A percentile compares a stretch with the other conserved stretches of the same genome.
These are phyloP conservation scores for Cladophialophora exuberans DNA, from an alignment of 2,329 filamentous ascomycete species.

Conservation along the genomic window DNA sequence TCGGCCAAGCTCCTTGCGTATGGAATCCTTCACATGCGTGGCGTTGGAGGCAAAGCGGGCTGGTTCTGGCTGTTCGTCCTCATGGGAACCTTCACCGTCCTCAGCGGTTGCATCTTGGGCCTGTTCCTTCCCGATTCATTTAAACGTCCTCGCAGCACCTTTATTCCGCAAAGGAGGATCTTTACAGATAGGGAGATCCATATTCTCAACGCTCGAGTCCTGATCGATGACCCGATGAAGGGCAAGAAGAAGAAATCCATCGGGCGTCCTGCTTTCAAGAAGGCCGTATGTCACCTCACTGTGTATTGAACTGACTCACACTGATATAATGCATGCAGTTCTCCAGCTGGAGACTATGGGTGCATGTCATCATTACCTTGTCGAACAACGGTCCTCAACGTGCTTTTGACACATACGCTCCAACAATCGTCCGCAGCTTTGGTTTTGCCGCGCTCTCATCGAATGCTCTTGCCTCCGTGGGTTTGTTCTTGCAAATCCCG, in stretches of 20 bases:
- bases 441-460: slow-evolving; percentile 54
- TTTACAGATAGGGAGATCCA: slow-evolving; percentile 49
- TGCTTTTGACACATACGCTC: slow-evolving; percentile 55
- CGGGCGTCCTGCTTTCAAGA: slow-evolving; percentile 48
- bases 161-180: slow-evolving; percentile 40
- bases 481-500: slow-evolving; percentile 57
- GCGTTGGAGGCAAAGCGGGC: slow-evolving; percentile 52
- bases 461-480: slow-evolving; percentile 61
- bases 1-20: slow-evolving; percentile 44
- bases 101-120: slow-evolving; percentile 44
- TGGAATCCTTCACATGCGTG: slow-evolving; percentile 53
- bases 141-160: slow-evolving; percentile 47
- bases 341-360: slow-evolving; percentile 56
- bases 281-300: slow-evolving; percentile 43
- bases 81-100: slow-evolving; percentile 58
- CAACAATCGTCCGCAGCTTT: slow-evolving; percentile 57
- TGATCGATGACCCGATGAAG: slow-evolving; percentile 48
- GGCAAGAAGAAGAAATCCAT: slow-evolving; percentile 53
- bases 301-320: background rate
- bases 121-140: slow-evolving; percentile 52
- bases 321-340: slow-evolving; percentile 40
- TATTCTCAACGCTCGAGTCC: slow-evolving; percentile 46
- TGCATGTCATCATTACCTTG: slow-evolving; percentile 56
- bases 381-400: slow-evolving; percentile 54
- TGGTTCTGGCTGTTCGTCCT: slow-evolving; percentile 62